A percentile compares a stretch with the other conserved stretches of the same genome.
Evolutionary conservation across 306 rosid genomes (phyloP).

Genomic region (Canavalia ensiformis): DNA sequence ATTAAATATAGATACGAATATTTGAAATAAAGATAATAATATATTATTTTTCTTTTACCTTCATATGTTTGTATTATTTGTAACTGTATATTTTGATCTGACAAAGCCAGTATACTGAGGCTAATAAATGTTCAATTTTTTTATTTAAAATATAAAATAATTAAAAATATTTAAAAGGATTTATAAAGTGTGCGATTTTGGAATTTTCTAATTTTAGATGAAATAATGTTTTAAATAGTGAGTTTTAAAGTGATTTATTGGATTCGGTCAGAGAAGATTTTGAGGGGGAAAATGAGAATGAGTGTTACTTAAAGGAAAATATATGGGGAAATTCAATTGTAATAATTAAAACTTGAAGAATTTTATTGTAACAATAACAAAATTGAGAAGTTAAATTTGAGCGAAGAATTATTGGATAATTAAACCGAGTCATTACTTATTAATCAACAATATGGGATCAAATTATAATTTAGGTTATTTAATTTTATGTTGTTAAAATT

Average conservation of each 20-base stretch:
- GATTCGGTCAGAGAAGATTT: neutral
- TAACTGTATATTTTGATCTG: neutral
- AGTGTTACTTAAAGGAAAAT: neutral
- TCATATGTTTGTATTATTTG: neutral
- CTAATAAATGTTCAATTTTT: neutral
- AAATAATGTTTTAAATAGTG: neutral
- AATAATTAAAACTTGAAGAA: neutral
- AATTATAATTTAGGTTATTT: too few relatives aligned
- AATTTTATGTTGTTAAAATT: too few relatives aligned
- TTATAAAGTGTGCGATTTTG: too few relatives aligned
- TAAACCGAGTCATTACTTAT: neutral
- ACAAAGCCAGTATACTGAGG: neutral
- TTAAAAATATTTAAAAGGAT: too few relatives aligned
- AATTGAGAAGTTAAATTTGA: neutral
- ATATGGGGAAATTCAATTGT: neutral
- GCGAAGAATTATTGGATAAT: neutral
- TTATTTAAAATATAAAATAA: too few relatives aligned
- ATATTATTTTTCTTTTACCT: neutral
- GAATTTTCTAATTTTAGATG: neutral
- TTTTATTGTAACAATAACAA: too few relatives aligned
- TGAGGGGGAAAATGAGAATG: neutral
- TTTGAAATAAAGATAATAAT: constrained; percentile 12
- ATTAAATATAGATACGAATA: constrained; percentile 8
- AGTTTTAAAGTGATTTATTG: neutral
- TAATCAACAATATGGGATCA: too few relatives aligned